Evolutionary conservation across 805 yeast genomes (phyloP), one percentile per base, ranked within the genome.

Genomic region (Alloascoidea hylecoeti): DNA sequence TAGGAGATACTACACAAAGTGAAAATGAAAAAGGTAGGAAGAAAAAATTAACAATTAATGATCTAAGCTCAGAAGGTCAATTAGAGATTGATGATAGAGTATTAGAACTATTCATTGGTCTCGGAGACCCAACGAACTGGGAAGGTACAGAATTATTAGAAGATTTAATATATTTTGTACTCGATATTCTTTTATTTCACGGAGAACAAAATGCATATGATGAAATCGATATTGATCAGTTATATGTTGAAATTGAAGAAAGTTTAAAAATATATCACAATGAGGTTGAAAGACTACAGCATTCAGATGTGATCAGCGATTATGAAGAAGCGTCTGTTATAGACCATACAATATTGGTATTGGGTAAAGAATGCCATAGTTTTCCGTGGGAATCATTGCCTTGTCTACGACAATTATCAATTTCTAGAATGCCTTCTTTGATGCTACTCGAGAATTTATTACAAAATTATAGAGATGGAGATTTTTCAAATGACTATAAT

Each of bases 301-400:
- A 33, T 12, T 15, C 34, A 23, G 27, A 23, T 15, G 18, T 41
- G 36, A 37, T 16, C 39, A 14, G 36, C 44, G 46, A 38, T 38
- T 34, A 42, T 28, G 42, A 42, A 15, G 15, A 43, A 14, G 42
- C 30, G 5, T 33, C 35, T 27, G 30, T 36, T 16, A 38, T 38
- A 38, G 37, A 16, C 12, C 96, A 88, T 52, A 59, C 78, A 0
- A 75, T 89, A 2, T 57, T 92, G 36, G 60, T 92, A 2, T 71
- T 84, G 3, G 78, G 88, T 17, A 66, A 75, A 37, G 57, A 60
- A 4, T 77, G 94, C 45, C 70, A 71, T n/a, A 51, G 55, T 15
- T 62, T 92, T 19, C 98, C 98, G 0, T 92, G 97, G 97, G 99
- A 92, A 49, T 76, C 85, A 1, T 50, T 88, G 19, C 67, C 75